Evolutionary conservation across 2,329 filamentous ascomycete species (phyloP), one percentile per base, ranked within the genome.

Genomic region (Chaetomium sp.): DNA sequence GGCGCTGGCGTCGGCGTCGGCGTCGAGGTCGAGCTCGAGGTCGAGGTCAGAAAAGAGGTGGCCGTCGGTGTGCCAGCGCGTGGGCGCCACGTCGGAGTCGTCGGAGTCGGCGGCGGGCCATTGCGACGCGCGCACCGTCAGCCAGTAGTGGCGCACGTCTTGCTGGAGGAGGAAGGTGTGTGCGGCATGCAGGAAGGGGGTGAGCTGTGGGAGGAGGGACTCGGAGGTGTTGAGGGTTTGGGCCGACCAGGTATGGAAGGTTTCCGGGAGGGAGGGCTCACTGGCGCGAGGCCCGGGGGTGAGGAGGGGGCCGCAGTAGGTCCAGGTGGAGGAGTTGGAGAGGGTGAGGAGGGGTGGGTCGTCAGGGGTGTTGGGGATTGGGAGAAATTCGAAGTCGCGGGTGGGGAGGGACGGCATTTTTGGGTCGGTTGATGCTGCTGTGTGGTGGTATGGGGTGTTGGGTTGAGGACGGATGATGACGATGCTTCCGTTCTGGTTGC

Each of bases 61-160:
- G 55, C 59, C 64, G 50, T 62, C 64, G 35, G 64, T 63, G 29
- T 65, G 64, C 64, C 64, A 65, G 49, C 64, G 64, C 16, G 63
- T 35, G 16, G 35, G 13, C 12, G 35, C n/a, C n/a, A n/a, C n/a
- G n/a, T n/a, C n/a, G n/a, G n/a, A n/a, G n/a, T n/a, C n/a, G n/a
- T n/a, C n/a, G n/a, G n/a, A n/a, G n/a, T n/a, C n/a, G n/a, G n/a
- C n/a, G n/a, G n/a, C n/a, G n/a, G n/a, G n/a, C n/a, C n/a, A n/a
- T 31, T 38, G 16, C 4, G 64, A 55, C 13, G 64, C 64, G 55
- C 64, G 64, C 45, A 65, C 27, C 19, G 59, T 62, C 27, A 65
- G 60, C 64, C 64, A 65, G 64, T 65, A 65, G 64, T 65, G 60
- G 31, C 23, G 50, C 4, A 56, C n/a, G 60, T 31, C 38, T 49